A percentile compares a stretch with the other conserved stretches of the same genome.
Evolutionary conservation across 2,329 filamentous ascomycete genomes (phyloP).

Genomic region (Phaeosphaeria sp.): DNA sequence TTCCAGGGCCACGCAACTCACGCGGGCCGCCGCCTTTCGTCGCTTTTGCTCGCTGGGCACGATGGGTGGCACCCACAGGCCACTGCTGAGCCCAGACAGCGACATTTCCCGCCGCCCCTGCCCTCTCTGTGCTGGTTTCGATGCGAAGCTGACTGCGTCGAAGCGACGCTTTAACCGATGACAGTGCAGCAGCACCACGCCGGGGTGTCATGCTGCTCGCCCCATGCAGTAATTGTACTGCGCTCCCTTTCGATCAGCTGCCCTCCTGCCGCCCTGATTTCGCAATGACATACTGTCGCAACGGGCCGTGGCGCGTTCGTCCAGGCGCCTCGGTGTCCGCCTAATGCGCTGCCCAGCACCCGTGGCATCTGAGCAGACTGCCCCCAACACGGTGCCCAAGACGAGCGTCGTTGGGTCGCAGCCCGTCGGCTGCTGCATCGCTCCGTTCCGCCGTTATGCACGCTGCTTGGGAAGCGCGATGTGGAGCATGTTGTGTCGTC

Average conservation of each 20-base stretch:
- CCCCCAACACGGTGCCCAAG: conserved; percentile 11
- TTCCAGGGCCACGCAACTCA: conserved; percentile 22
- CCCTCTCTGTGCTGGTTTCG: conserved; percentile 2
- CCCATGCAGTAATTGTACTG: conserved; percentile 2
- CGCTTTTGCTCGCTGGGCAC: conserved; percentile 15
- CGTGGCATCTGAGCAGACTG: conserved; percentile 25
- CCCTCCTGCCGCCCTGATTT: conserved; percentile 30
- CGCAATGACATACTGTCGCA: conserved; percentile 39
- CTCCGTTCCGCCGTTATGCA: conserved; percentile 25
- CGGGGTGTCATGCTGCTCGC: conserved; percentile 15
- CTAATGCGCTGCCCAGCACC: conserved; percentile 10
- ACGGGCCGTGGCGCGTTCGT: conserved; percentile 45
- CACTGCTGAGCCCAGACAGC: conserved; percentile 10
- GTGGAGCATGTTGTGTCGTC: conserved; percentile 5
- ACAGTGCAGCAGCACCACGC: conserved; percentile 21
- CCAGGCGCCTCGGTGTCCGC: conserved; percentile 37
- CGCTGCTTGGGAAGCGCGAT: conserved; percentile 14
- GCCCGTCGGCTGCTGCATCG: conserved; percentile 29
- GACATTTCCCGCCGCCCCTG: conserved; percentile 6
- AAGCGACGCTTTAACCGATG: conserved; percentile 19
- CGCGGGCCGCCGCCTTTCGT: conserved; percentile 22
- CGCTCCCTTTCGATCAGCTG: conserved; percentile 25
- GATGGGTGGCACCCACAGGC: conserved; percentile 13
- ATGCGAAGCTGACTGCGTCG: conserved; percentile 21
- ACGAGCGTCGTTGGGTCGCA: conserved; percentile 18